Evolutionary conservation across 306 rosid genomes (phyloP).

Genomic region (Prunus campanulata): DNA sequence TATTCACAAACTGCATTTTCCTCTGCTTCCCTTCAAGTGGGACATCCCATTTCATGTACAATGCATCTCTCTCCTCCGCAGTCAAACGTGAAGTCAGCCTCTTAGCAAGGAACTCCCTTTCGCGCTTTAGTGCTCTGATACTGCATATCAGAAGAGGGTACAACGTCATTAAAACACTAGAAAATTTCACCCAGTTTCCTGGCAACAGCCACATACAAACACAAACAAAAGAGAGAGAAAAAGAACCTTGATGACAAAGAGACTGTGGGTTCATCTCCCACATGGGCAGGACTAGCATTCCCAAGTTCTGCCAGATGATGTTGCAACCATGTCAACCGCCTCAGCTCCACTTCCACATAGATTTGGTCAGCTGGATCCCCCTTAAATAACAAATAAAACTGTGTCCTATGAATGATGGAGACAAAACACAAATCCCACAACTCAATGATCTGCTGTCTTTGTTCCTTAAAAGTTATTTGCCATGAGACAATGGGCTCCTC

Average conservation of each 20-base stretch:
- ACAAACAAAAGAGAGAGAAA: slow-evolving; percentile 7
- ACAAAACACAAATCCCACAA: slow-evolving; percentile 87
- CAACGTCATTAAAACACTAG: background rate
- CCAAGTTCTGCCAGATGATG: slow-evolving; percentile 88
- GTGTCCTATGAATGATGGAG: slow-evolving; percentile 95
- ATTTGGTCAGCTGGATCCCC: slow-evolving; percentile 96
- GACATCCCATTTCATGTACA: slow-evolving; percentile 90
- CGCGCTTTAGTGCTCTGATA: slow-evolving; percentile 71
- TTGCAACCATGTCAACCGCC: slow-evolving; percentile 93
- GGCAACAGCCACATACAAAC: background rate
- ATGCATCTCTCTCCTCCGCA: slow-evolving; percentile 73
- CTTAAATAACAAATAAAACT: slow-evolving; percentile 88
- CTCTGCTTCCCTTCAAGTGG: slow-evolving; percentile 97
- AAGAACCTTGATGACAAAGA: slow-evolving; percentile 87
- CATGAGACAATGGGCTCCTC: slow-evolving; percentile 71
- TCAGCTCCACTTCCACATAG: slow-evolving; percentile 92
- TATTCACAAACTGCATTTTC: slow-evolving; percentile 78
- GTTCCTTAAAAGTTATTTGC: slow-evolving; percentile 78
- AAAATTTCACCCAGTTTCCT: slow-evolving; percentile 1
- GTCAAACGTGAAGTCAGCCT: slow-evolving; percentile 76
- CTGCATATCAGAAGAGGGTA: slow-evolving; percentile 43
- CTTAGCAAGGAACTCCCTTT: slow-evolving; percentile 94
- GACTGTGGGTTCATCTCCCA: slow-evolving; percentile 77
- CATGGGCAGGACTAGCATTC: slow-evolving; percentile 86
- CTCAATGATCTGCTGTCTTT: slow-evolving; percentile 83